Evolutionary conservation across 1,284 basidiomycete genomes (phyloP), one percentile per base, ranked within the genome.

Genomic region (Cryptococcus sp.): DNA sequence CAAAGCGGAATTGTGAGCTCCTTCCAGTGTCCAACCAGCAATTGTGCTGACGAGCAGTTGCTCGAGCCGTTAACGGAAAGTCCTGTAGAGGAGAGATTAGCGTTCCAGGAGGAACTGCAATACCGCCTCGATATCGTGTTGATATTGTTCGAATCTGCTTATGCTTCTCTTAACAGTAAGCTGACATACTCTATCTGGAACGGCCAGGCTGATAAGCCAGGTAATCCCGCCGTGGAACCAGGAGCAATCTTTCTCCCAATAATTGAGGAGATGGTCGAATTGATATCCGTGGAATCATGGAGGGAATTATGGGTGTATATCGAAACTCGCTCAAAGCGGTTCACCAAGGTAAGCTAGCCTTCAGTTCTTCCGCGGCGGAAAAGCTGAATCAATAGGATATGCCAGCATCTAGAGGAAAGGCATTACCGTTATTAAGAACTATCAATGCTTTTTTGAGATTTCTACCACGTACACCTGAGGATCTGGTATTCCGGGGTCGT

Each of bases 361-460:
- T 28, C 18, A 2, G n/a, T n/a, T 21, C 19, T 19, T 22, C 25
- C 23, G 19, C 11, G 5, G 7, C 25, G 18, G 19, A 32, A 36
- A 36, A 11, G 49, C n/a, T 21, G 43, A n/a, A 13, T 7, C 11
- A 4, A 11, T 32, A 67, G 62, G 57, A 69, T 47, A 73, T 73
- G 72, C 72, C 68, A 2, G 61, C 66, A 22, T 69, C 70, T 1
- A 56, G 55, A 58, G 72, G 72, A 32, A 73, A 73, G 55, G 64
- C 70, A n/a, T 58, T 73, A 10, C 62, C 69, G 2, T 53, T 73
- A 0, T 56, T 73, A 3, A 61, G 70, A 9, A 69, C 60, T 0
- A 67, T 73, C 57, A 73, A 73, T 50, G 56, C 66, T 13, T 71
- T 73, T 53, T 55, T 70, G 1, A 60, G 72, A n/a, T 62, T 65